Conservation (phyloP, 306 rosid species). For the Castanea mollissima region DNA sequence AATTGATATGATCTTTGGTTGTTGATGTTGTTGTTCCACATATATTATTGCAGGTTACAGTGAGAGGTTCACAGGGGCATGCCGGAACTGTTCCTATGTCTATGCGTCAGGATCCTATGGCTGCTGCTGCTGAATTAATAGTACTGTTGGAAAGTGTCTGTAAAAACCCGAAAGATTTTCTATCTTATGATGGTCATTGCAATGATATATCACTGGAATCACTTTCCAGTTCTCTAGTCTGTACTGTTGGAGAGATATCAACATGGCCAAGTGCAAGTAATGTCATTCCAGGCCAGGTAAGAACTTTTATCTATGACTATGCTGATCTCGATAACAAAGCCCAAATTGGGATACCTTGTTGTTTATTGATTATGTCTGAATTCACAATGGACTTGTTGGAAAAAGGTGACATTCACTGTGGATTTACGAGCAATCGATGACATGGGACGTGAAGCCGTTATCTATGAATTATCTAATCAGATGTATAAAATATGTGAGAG, state of each 20-base stretch:
- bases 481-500: conserved; percentile 73
- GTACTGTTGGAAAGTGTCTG: conserved; percentile 76
- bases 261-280: conserved; percentile 99
- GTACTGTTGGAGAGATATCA: conserved; percentile 96
- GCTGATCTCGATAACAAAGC: conserved; percentile 13
- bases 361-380: background rate
- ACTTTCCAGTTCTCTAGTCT: conserved; percentile 87
- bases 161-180: conserved; percentile 65
- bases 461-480: conserved; percentile 65
- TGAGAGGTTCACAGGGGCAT: conserved; percentile 95
- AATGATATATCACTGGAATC: conserved; percentile 53
- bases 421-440: conserved; percentile 90
- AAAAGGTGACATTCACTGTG: conserved; percentile 84
- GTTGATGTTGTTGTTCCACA: background rate
- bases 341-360: conserved; percentile 12
- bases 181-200: conserved; percentile 70
- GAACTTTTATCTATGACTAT: conserved; percentile 33
- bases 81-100: conserved; percentile 99
- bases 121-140: conserved; percentile 86
- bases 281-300: conserved; percentile 99
- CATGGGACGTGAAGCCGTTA: conserved; percentile 78
- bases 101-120: conserved; percentile 91
- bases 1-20: background rate
- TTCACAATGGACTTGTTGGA: conserved; percentile 17
- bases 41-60: conserved; percentile 64